phyloP scores from a whole-genome alignment of 73 alveolate genomes.

The Urostyla sp. region DNA sequence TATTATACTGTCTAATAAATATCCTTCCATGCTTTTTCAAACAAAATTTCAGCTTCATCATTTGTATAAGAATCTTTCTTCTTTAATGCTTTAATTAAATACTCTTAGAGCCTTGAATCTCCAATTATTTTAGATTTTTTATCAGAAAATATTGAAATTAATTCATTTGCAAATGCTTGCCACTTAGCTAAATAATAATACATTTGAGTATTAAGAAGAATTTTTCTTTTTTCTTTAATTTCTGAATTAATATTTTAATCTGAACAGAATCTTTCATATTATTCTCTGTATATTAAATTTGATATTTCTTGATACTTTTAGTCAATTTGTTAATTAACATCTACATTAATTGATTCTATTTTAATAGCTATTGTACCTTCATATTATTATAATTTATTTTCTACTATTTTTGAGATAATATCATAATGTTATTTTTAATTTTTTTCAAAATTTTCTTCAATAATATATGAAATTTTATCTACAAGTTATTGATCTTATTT shows the following conservation, averaged over 20 bases:
- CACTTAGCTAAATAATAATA: neutral
- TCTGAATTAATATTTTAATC: neutral
- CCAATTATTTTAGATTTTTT: conserved; percentile 1
- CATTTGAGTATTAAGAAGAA: neutral
- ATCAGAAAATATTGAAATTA: neutral
- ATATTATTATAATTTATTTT: too few relatives aligned
- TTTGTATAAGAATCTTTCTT: neutral
- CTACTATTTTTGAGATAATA: neutral
- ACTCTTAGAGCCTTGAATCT: neutral
- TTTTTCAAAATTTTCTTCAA: neutral
- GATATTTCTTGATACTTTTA: neutral
- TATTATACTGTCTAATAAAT: neutral
- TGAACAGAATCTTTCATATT: neutral
- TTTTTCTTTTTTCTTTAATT: neutral
- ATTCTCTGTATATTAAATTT: neutral
- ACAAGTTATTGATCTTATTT: neutral
- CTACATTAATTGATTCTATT: neutral
- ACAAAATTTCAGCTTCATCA: neutral
- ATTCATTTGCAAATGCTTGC: neutral
- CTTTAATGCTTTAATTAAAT: neutral
- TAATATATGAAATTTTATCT: neutral
- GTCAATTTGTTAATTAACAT: neutral
- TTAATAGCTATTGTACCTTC: neutral
- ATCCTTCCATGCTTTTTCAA: neutral
- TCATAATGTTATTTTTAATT: neutral